phyloP scores from a whole-genome alignment of 108 stramenopile genomes.

The Fragilaria crotonensis region DNA sequence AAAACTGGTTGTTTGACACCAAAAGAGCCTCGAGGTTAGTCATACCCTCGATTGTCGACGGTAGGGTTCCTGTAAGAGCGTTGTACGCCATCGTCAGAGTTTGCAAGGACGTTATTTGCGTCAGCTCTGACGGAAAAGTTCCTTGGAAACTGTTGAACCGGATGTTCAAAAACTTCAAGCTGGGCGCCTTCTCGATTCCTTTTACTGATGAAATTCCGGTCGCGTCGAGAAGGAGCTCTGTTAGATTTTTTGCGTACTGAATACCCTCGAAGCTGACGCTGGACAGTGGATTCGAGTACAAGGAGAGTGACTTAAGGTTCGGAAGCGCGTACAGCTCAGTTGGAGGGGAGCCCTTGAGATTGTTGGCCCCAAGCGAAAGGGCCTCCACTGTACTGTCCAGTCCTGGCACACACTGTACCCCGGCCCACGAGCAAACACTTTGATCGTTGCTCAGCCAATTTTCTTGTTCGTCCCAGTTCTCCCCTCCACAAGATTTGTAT shows the following conservation, averaged over 20 bases:
- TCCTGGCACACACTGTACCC: slow-evolving; percentile 57
- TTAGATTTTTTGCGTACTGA: slow-evolving; percentile 50
- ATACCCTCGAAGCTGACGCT: slow-evolving; percentile 68
- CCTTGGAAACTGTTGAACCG: slow-evolving; percentile 20
- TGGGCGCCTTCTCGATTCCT: slow-evolving; percentile 49
- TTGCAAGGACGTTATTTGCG: slow-evolving; percentile 30
- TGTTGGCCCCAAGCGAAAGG: slow-evolving; percentile 37
- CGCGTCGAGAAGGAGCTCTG: slow-evolving; percentile 58
- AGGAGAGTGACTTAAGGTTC: slow-evolving; percentile 50
- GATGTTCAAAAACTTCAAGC: slow-evolving; percentile 53
- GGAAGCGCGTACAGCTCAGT: slow-evolving; percentile 27
- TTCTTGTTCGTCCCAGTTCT: slow-evolving; percentile 36
- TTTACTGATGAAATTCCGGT: slow-evolving; percentile 56
- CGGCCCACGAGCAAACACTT: slow-evolving; percentile 68
- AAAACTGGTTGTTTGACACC: slow-evolving; percentile 18
- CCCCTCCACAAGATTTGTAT: slow-evolving; percentile 49
- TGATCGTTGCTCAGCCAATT: slow-evolving; percentile 45
- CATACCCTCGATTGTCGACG: slow-evolving; percentile 12
- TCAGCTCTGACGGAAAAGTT: slow-evolving; percentile 6
- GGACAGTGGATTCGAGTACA: slow-evolving; percentile 73
- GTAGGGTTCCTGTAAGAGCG: slow-evolving; percentile 30
- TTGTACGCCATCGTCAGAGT: slow-evolving; percentile 32
- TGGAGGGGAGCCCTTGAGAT: slow-evolving; percentile 28
- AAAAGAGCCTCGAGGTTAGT: slow-evolving; percentile 18
- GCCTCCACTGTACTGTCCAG: slow-evolving; percentile 38